These are phyloP conservation scores for Byssothecium circinans DNA, from an alignment of 2,329 filamentous ascomycete species.

Conservation along the genomic window DNA sequence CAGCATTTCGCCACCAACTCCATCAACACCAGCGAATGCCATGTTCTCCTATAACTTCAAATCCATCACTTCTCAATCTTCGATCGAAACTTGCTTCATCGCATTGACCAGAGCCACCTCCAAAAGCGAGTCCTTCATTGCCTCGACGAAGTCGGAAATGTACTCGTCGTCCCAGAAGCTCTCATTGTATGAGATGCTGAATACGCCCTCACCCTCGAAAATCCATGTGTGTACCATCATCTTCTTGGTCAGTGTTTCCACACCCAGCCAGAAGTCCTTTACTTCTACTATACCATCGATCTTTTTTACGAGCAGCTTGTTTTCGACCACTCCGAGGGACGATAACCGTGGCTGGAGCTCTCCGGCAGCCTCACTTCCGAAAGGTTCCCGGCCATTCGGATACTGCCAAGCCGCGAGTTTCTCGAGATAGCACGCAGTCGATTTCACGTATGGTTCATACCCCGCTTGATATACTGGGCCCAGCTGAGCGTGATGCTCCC, in stretches of 20 bases:
- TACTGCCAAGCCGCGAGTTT: slow-evolving; percentile 15
- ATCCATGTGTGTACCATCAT: slow-evolving; percentile 31
- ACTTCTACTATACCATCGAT: slow-evolving; percentile 20
- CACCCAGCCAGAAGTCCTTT: slow-evolving; percentile 26
- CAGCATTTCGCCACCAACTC: too few species aligned
- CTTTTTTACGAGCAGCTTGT: slow-evolving; percentile 16
- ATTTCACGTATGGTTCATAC: slow-evolving; percentile 21
- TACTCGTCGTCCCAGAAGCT: slow-evolving; percentile 23
- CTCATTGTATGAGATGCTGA: slow-evolving; percentile 26
- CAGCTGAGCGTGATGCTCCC: slow-evolving; percentile 21
- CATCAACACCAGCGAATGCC: too few species aligned
- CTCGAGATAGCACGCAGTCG: slow-evolving; percentile 22
- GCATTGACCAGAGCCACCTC: background rate
- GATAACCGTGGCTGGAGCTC: slow-evolving; percentile 21
- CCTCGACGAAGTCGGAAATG: slow-evolving; percentile 14
- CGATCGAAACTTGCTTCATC: background rate
- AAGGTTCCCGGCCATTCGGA: slow-evolving; percentile 6
- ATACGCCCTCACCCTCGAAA: slow-evolving; percentile 21
- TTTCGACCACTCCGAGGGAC: slow-evolving; percentile 21
- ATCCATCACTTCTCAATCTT: background rate
- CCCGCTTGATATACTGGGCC: slow-evolving; percentile 21
- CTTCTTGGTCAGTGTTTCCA: slow-evolving; percentile 24
- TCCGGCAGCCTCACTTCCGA: slow-evolving; percentile 10
- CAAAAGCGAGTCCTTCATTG: slow-evolving; percentile 15
- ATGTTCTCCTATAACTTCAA: too few species aligned